These are phyloP conservation scores for Aspergillus novofumigatus DNA, from an alignment of 2,329 filamentous ascomycete genomes.

Conservation along the genomic window DNA sequence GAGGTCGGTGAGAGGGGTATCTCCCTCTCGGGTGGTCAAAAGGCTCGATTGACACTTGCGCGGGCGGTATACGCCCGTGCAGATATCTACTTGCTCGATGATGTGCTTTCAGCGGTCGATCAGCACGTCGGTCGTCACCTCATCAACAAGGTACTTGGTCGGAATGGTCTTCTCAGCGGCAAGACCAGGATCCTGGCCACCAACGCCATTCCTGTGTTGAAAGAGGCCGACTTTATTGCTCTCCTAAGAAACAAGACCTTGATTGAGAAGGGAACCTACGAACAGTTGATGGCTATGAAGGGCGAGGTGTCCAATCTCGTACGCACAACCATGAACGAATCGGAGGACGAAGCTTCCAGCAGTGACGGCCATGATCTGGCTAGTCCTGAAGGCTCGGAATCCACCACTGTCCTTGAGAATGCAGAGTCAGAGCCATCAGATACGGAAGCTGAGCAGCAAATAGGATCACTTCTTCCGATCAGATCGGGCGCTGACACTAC, in stretches of 20 bases:
- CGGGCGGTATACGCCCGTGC: constrained; percentile 93
- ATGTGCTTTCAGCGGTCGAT: constrained; percentile 94
- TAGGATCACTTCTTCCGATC: constrained; percentile 74
- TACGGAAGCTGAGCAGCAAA: constrained; percentile 61
- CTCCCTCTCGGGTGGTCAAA: constrained; percentile 91
- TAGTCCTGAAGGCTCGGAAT: constrained; percentile 65
- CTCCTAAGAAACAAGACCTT: constrained; percentile 79
- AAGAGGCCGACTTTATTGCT: constrained; percentile 83
- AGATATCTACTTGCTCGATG: constrained; percentile 93
- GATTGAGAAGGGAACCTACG: constrained; percentile 83
- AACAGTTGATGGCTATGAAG: constrained; percentile 88
- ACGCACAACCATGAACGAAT: constrained; percentile 59
- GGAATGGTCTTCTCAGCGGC: constrained; percentile 71
- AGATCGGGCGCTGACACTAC: constrained; percentile 58
- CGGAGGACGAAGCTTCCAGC: constrained; percentile 43
- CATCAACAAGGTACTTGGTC: constrained; percentile 88
- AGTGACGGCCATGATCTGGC: constrained; percentile 55
- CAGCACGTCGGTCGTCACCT: constrained; percentile 94
- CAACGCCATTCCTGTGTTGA: constrained; percentile 87
- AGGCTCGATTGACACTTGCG: constrained; percentile 85
- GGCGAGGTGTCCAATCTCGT: constrained; percentile 83
- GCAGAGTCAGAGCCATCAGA: constrained; percentile 51
- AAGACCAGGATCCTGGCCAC: constrained; percentile 94
- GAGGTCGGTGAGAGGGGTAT: constrained; percentile 96
- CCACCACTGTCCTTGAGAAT: constrained; percentile 49